phyloP scores from a whole-genome alignment of 768 basidiomycete genomes.

The Lactarius vividus region DNA sequence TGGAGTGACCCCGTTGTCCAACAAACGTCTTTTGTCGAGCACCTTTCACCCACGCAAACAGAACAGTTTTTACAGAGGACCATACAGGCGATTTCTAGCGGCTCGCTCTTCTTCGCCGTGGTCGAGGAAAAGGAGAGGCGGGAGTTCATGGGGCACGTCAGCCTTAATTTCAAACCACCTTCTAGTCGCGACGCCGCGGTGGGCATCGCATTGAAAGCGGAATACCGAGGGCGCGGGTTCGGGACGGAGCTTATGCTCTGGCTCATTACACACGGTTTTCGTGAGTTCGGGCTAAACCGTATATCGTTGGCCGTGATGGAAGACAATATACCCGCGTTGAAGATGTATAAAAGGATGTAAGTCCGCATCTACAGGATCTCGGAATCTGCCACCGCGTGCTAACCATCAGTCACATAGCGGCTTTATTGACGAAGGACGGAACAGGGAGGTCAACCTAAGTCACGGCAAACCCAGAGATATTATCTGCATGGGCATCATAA shows the following conservation, averaged over 20 bases:
- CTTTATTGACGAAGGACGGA: constrained; percentile 21
- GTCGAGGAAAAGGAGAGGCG: constrained; percentile 33
- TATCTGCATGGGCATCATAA: constrained; percentile 23
- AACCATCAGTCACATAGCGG: constrained; percentile 12
- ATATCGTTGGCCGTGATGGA: constrained; percentile 42
- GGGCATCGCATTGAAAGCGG: constrained; percentile 34
- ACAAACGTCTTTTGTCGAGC: constrained; percentile 16
- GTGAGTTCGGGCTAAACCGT: constrained; percentile 41
- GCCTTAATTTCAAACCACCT: constrained; percentile 31
- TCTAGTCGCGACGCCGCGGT: constrained; percentile 36
- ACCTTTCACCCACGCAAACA: constrained; percentile 14
- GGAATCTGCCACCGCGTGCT: neutral
- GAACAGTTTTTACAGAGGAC: constrained; percentile 18
- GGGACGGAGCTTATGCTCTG: constrained; percentile 43
- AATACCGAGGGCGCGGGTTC: constrained; percentile 42
- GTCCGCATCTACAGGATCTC: constrained; percentile 23
- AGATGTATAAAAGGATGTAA: constrained; percentile 44
- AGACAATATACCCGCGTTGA: constrained; percentile 39
- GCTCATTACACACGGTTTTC: constrained; percentile 42
- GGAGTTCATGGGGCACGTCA: constrained; percentile 37
- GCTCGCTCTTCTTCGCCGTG: constrained; percentile 31
- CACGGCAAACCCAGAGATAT: constrained; percentile 1
- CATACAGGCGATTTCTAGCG: constrained; percentile 12
- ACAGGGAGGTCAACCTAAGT: neutral
- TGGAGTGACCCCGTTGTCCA: constrained; percentile 24